Conservation (phyloP, 306 rosid genomes). For the Medicago truncatula region MtrunA17r5.0-ANR NC_053049.1:48727501-48728000, state of each 20-base stretch:
- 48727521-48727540: conserved; percentile 74
- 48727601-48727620: conserved; percentile 48
- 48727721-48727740: conserved; percentile 70
- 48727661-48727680: conserved; percentile 57
- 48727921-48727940: conserved; percentile 33
- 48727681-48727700: conserved; percentile 60
- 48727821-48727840: conserved; percentile 54
- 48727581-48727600: conserved; percentile 61
- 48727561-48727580: conserved; percentile 81
- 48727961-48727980: conserved; percentile 1
- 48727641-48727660: conserved; percentile 81
- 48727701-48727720: conserved; percentile 68
- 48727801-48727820: conserved; percentile 62
- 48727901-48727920: background rate
- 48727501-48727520: conserved; percentile 89
- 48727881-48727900: conserved; percentile 21
- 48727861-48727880: background rate
- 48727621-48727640: conserved; percentile 82
- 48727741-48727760: conserved; percentile 78
- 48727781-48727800: conserved; percentile 67
- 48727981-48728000: conserved; percentile 1
- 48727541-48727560: conserved; percentile 74
- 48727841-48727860: background rate
- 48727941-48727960: conserved; percentile 9
- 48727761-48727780: conserved; percentile 58